Base-by-base conservation (phyloP, 176 grass and related monocot genomes). In the Sorghum bicolor region DNA sequence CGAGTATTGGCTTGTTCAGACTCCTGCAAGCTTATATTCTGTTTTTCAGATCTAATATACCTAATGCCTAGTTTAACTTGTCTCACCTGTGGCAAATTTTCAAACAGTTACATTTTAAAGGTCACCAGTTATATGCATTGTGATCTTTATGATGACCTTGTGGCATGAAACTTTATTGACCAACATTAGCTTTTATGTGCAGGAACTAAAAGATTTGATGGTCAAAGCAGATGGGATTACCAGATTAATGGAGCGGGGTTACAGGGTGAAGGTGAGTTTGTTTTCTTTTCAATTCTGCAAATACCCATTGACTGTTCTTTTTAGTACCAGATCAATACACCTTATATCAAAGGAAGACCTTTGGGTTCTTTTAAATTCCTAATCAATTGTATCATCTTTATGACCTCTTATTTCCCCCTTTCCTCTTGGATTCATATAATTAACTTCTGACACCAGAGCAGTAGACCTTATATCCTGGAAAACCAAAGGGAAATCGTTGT, bases 131-230 rank as follows among this genome's bases (percentile, higher is more conserved):
- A 34, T 44, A 19, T 72, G 50, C 64, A 87, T 50, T 64, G 41
- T 84, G 31, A 26, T 72, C 13, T 33, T 29, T 79, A 11, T 22
- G 5, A n/a, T 30, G 34, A 48, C 22, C 16, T 30, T 69, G 39
- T 48, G 53, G 10, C 80, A 41, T 30, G 37, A 20, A 67, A 44
- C 37, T 19, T 64, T 85, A 22, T 22, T 69, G 70, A 80, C 32
- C 53, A 68, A 48, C 29, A 75, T 37, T 60, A 57, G 6, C 39
- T 79, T 22, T 62, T 83, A 0, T 25, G 11, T 28, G 32, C 76
- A 91, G 89, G 85, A 87, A 87, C 13, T 87, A 67, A 91, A 91
- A 87, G 89, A 91, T 72, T 74, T 87, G 81, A 80, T 71, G 70
- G 89, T 91, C n/a, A 91, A 91, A 87, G 89, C 85, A 57, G 84